A percentile compares a stretch with the other conserved stretches of the same genome.
Conservation (phyloP, 2,329 filamentous ascomycete species). For the Colletotrichum sp. region DNA sequence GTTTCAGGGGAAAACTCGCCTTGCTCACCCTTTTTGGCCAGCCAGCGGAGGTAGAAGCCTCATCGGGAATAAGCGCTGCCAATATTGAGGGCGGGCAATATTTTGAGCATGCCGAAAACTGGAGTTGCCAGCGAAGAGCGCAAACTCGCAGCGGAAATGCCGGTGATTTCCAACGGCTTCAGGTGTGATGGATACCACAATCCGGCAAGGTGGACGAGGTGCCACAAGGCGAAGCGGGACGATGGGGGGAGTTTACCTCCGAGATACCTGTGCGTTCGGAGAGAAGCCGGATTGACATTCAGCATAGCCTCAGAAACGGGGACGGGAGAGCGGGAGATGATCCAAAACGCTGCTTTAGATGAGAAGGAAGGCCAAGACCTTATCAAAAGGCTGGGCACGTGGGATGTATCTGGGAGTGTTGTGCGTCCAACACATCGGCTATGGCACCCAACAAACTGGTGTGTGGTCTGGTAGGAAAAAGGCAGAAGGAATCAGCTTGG, state of each 20-base stretch:
- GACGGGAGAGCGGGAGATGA: neutral
- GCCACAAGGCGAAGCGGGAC: neutral
- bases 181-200: neutral
- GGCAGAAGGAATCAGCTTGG: neutral
- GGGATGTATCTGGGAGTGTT: neutral
- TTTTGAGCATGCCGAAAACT: neutral
- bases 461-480: neutral
- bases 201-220: neutral
- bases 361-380: neutral
- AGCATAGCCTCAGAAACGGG: constrained; percentile 5
- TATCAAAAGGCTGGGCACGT: constrained; percentile 1
- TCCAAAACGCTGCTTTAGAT: neutral
- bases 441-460: neutral
- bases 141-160: neutral
- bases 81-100: neutral
- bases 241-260: neutral
- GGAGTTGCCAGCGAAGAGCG: neutral
- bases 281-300: constrained; percentile 5
- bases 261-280: neutral
- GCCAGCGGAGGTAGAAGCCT: neutral
- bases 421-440: neutral
- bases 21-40: neutral
- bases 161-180: neutral
- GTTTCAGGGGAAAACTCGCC: neutral
- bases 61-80: neutral